phyloP scores from a whole-genome alignment of 352 stramenopile genomes.

The Globisporangium radiosum region DNA sequence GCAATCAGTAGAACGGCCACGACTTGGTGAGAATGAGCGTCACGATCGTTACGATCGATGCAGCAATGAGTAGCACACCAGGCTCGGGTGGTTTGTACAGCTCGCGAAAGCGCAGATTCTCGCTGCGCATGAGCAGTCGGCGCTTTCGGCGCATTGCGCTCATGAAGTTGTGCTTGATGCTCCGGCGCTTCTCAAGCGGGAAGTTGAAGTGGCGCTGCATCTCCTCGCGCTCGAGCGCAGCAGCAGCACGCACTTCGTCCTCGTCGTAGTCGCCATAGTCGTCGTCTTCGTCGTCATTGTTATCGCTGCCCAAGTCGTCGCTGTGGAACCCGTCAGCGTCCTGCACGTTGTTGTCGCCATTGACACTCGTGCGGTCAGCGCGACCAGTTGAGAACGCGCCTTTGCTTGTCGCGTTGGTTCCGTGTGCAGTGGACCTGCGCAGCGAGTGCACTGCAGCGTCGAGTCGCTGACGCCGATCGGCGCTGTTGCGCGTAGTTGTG shows the following conservation, averaged over 20 bases:
- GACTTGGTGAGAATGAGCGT: conserved; percentile 69
- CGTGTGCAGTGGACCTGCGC: conserved; percentile 17
- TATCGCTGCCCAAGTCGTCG: not conserved
- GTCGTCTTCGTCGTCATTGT: conserved; percentile 20
- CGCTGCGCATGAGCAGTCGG: conserved; percentile 52
- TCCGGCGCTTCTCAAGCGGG: conserved; percentile 29
- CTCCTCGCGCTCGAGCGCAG: conserved; percentile 30
- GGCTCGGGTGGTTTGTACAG: conserved; percentile 66
- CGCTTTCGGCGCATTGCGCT: conserved; percentile 51
- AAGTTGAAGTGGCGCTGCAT: conserved; percentile 45
- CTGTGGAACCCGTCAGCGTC: conserved; percentile 5
- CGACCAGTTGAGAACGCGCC: not conserved
- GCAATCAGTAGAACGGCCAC: conserved; percentile 66
- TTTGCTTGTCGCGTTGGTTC: not conserved
- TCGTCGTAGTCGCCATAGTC: conserved; percentile 25
- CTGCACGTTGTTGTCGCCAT: not conserved
- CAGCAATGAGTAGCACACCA: conserved; percentile 46
- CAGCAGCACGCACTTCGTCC: conserved; percentile 22
- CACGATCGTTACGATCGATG: conserved; percentile 49
- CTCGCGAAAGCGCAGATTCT: conserved; percentile 74
- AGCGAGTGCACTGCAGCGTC: conserved; percentile 16
- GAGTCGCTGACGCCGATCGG: conserved; percentile 3
- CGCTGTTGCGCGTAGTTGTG: not conserved
- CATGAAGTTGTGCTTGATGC: conserved; percentile 29
- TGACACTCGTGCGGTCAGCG: not conserved